These are phyloP conservation scores for Ustilago xerochloae DNA, from an alignment of 1,284 basidiomycete species.

Conservation along the genomic window DNA sequence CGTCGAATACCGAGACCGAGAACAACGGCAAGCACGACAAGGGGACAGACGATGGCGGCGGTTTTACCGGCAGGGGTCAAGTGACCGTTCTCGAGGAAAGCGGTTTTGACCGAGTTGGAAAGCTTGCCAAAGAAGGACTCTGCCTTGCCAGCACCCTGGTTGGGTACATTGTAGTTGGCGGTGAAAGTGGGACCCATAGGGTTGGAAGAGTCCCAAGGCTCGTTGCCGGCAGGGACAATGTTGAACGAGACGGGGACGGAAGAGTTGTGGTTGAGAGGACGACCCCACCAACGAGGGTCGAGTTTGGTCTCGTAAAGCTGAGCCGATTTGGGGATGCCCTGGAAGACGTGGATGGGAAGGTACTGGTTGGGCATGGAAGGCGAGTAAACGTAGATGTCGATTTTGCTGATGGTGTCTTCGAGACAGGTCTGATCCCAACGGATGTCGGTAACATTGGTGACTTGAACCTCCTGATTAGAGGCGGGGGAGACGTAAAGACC, in stretches of 20 bases:
- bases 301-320: conserved; percentile 53
- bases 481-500: conserved; percentile 55
- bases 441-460: conserved; percentile 51
- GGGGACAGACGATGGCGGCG: conserved; percentile 63
- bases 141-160: conserved; percentile 40
- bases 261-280: conserved; percentile 47
- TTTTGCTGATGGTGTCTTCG: conserved; percentile 39
- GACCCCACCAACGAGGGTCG: conserved; percentile 61
- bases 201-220: conserved; percentile 65
- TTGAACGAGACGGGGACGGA: conserved; percentile 60
- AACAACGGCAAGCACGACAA: conserved; percentile 53
- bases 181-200: conserved; percentile 63
- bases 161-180: conserved; percentile 57
- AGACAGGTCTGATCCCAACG: conserved; percentile 58
- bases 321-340: conserved; percentile 45
- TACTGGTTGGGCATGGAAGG: conserved; percentile 40
- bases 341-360: conserved; percentile 62
- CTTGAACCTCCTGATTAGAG: conserved; percentile 32
- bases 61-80: conserved; percentile 59
- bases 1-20: conserved; percentile 58
- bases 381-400: conserved; percentile 67
- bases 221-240: conserved; percentile 63
- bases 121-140: conserved; percentile 48
- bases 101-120: conserved; percentile 52
- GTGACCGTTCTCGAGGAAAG: conserved; percentile 55